A percentile compares a stretch with the other conserved stretches of the same genome.
Conservation (phyloP, 768 basidiomycete species). For the Candolleomyces efflorescens region DNA sequence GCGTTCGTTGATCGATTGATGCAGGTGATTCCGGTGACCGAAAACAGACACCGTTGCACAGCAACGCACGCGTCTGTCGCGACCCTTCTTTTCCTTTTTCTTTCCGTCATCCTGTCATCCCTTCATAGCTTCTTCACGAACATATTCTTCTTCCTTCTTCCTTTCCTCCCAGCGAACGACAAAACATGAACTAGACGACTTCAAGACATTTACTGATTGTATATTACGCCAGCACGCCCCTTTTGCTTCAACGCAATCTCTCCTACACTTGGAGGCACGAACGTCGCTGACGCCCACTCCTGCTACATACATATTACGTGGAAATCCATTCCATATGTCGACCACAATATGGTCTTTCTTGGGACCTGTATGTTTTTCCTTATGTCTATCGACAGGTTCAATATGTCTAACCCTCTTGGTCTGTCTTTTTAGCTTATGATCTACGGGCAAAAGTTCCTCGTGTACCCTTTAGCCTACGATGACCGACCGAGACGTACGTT, state of each 20-base stretch:
- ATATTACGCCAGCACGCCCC: too few relatives aligned
- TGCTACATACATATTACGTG: background rate
- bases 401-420: background rate
- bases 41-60: too few relatives aligned
- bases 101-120: too few relatives aligned
- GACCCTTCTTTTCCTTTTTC: too few relatives aligned
- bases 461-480: constrained; percentile 9
- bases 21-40: too few relatives aligned
- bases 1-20: too few relatives aligned
- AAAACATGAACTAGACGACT: too few relatives aligned
- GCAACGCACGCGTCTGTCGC: too few relatives aligned
- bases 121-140: too few relatives aligned
- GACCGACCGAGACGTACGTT: constrained; percentile 8
- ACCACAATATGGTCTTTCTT: background rate
- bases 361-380: background rate
- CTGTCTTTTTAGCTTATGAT: background rate
- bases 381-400: background rate
- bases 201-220: too few relatives aligned
- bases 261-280: background rate
- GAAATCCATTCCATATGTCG: background rate
- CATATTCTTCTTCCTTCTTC: too few relatives aligned
- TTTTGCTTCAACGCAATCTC: background rate
- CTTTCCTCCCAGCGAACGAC: too few relatives aligned
- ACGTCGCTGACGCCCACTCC: background rate
- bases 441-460: constrained; percentile 11